A percentile compares a stretch with the other conserved stretches of the same genome.
Conservation (phyloP, 768 basidiomycete genomes). For the Lactarius sp. region DNA sequence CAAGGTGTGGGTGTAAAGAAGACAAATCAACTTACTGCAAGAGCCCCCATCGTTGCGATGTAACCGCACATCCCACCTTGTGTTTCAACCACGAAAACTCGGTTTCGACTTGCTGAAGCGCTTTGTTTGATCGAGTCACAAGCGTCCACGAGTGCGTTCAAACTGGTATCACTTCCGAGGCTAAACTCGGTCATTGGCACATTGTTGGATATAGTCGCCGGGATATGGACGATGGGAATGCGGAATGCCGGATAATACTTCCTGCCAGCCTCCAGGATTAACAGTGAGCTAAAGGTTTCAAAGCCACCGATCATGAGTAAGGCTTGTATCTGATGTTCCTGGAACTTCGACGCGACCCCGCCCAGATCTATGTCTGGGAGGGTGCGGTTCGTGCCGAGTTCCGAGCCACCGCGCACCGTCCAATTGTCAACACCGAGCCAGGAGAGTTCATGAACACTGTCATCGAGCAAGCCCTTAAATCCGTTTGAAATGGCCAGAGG, state of each 20-base stretch:
- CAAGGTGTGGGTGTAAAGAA: neutral
- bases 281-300: slow-evolving; percentile 82
- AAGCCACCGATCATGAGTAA: slow-evolving; percentile 93
- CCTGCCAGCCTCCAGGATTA: slow-evolving; percentile 74
- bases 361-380: slow-evolving; percentile 86
- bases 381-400: slow-evolving; percentile 93
- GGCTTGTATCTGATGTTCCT: slow-evolving; percentile 72
- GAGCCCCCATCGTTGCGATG: slow-evolving; percentile 89
- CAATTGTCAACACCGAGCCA: slow-evolving; percentile 98
- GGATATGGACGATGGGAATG: slow-evolving; percentile 93
- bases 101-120: slow-evolving; percentile 90
- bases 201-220: slow-evolving; percentile 97
- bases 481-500: slow-evolving; percentile 95
- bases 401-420: slow-evolving; percentile 94
- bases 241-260: slow-evolving; percentile 87
- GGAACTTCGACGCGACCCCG: slow-evolving; percentile 85
- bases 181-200: slow-evolving; percentile 97
- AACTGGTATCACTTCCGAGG: slow-evolving; percentile 92
- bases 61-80: slow-evolving; percentile 97
- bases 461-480: slow-evolving; percentile 90
- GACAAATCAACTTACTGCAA: slow-evolving; percentile 61
- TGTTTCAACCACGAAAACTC: slow-evolving; percentile 97
- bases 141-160: slow-evolving; percentile 95
- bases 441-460: slow-evolving; percentile 76
- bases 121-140: slow-evolving; percentile 99